A percentile compares a stretch with the other conserved stretches of the same genome.
These are phyloP conservation scores for Leccinum huronense DNA, from an alignment of 1,284 basidiomycete genomes.

Conservation along the genomic window DNA sequence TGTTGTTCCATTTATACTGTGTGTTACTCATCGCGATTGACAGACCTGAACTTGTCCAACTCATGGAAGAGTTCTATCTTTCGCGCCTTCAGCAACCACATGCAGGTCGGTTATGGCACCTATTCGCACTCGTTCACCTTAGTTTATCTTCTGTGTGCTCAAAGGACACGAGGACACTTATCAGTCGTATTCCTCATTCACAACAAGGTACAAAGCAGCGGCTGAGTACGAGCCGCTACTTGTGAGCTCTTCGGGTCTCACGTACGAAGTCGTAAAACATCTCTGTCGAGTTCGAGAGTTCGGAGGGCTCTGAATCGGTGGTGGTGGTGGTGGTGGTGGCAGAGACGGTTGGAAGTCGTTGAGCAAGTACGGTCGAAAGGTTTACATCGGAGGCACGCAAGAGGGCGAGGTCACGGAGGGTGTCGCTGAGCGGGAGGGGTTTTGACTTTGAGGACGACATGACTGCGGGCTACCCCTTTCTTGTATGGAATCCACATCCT, in stretches of 20 bases:
- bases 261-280: constrained; percentile 54
- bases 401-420: constrained; percentile 70
- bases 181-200: constrained; percentile 83
- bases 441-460: constrained; percentile 44
- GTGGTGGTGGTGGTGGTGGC: not conserved
- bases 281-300: constrained; percentile 42
- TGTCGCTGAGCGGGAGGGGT: constrained; percentile 57
- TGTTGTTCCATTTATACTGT: constrained; percentile 1
- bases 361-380: constrained; percentile 43
- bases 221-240: constrained; percentile 75
- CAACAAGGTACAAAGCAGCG: constrained; percentile 71
- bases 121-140: constrained; percentile 3
- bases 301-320: not conserved
- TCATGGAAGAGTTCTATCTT: constrained; percentile 52
- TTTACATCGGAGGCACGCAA: constrained; percentile 61
- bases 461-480: not conserved
- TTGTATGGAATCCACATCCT: not conserved
- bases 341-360: constrained; percentile 1
- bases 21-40: constrained; percentile 30
- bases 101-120: constrained; percentile 45
- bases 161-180: constrained; percentile 75
- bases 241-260: constrained; percentile 54
- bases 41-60: constrained; percentile 38
- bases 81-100: constrained; percentile 67
- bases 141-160: constrained; percentile 7